Base-by-base conservation (phyloP, 2,329 filamentous ascomycete species). In the Fusarium secorum region DNA sequence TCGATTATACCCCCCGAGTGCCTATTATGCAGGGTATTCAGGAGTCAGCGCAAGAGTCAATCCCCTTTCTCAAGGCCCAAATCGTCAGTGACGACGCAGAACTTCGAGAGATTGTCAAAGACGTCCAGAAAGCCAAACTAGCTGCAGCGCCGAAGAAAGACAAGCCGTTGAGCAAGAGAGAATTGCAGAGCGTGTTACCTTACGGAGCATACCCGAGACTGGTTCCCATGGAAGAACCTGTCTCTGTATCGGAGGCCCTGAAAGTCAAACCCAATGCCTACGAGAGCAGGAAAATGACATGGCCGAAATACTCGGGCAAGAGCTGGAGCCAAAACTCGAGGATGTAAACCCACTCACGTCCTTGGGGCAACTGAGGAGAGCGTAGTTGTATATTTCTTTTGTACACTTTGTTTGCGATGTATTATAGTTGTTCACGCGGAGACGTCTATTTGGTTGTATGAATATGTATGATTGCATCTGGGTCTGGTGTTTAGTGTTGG, bases 21-120 rank as follows among this genome's bases (percentile, higher is more conserved):
- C 91, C 95, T 0, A 91, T 98, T 59, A 97, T 98, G 94, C 86
- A 92, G 59, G 80, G 86, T 2, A 85, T 97, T 3, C 84, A 88
- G 46, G 85, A 86, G 11, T 76, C 78, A 1, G 80, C 82, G 28
- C 74, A 79, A 41, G 74, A 82, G 33, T 85, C 88, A 35, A 76
- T 89, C 7, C 81, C 85, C 13, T 96, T 96, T 77, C 86, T 98
- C 54, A 91, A 88, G 75, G 95, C 96, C 0, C 96, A 99, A 80
- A 96, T 98, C 73, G 89, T 90, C 10, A 88, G 85, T 36, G 85
- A 90, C 58, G 93, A 97, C 44, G 82, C 87, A 32, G 95, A 98
- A 77, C 83, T 98, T 4, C 86, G 86, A 17, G 86, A 91, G 1
- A 90, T 97, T 42, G 80, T 97, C 72, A 91, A 88, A 68, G 87